These are phyloP conservation scores for Parmelia sp. DNA, from an alignment of 495 filamentous ascomycete genomes.

Conservation along the genomic window DNA sequence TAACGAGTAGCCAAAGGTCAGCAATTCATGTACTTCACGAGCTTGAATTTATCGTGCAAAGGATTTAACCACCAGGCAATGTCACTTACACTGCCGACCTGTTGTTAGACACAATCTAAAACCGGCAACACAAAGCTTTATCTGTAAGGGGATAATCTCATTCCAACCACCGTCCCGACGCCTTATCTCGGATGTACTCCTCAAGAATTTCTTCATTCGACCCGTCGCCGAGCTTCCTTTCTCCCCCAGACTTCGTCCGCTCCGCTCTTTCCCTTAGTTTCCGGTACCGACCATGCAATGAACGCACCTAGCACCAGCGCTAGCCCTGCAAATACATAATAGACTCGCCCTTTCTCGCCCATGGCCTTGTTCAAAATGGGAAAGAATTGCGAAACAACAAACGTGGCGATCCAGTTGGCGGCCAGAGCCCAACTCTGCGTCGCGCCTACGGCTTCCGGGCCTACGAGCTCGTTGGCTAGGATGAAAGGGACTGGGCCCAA, in stretches of 20 bases:
- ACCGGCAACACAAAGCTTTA: neutral
- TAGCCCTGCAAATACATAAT: slow-evolving; percentile 76
- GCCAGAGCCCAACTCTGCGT: slow-evolving; percentile 78
- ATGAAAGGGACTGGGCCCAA: slow-evolving; percentile 94
- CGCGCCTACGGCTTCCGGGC: slow-evolving; percentile 79
- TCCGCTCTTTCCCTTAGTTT: slow-evolving; percentile 74
- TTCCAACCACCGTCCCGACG: neutral
- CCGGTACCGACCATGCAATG: slow-evolving; percentile 65
- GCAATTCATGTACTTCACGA: too few relatives aligned
- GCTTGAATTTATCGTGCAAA: too few relatives aligned
- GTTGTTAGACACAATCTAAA: neutral
- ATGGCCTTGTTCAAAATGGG: slow-evolving; percentile 71
- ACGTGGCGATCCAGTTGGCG: slow-evolving; percentile 87
- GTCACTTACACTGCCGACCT: neutral
- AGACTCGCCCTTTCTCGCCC: slow-evolving; percentile 72
- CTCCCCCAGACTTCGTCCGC: slow-evolving; percentile 87
- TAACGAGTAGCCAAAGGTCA: too few relatives aligned
- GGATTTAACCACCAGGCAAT: too few relatives aligned
- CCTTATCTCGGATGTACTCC: neutral
- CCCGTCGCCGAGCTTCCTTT: slow-evolving; percentile 17
- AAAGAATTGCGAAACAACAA: slow-evolving; percentile 88
- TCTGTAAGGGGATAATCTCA: neutral
- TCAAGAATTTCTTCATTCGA: slow-evolving; percentile 2
- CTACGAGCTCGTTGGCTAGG: slow-evolving; percentile 80
- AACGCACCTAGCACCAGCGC: slow-evolving; percentile 60